These are phyloP conservation scores for Lichtheimia hyalospora DNA, from an alignment of 371 early-diverging fungal genomes.

Conservation along the genomic window DNA sequence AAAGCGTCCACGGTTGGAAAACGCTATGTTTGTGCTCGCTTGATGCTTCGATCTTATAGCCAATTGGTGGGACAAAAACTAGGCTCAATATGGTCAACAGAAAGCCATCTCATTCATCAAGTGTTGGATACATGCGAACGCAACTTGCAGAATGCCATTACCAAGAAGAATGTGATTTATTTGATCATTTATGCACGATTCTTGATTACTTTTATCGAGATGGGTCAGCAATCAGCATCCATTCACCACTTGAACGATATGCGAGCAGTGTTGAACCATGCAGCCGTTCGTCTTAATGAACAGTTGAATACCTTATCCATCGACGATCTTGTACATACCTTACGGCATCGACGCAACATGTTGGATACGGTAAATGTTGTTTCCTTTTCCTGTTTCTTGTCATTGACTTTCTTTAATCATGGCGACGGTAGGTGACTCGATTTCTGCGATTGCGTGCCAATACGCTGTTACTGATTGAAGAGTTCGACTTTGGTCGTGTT, in stretches of 20 bases:
- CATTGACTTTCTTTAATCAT: too few species aligned
- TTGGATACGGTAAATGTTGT: neutral
- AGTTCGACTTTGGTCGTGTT: neutral
- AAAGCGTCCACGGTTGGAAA: neutral
- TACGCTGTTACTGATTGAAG: neutral
- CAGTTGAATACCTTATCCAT: neutral
- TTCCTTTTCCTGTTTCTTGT: too few species aligned
- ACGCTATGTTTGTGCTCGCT: slow-evolving; percentile 3
- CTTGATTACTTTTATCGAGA: neutral
- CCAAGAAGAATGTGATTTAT: neutral
- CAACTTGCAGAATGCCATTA: neutral
- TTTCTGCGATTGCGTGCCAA: too few species aligned
- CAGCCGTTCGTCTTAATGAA: neutral
- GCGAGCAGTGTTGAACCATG: neutral
- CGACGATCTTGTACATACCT: neutral
- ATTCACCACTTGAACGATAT: neutral
- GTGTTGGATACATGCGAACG: slow-evolving; percentile 3
- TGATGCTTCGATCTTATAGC: slow-evolving; percentile 1
- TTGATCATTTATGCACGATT: slow-evolving; percentile 1
- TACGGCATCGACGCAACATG: neutral
- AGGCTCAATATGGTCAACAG: neutral
- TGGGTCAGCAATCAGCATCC: neutral
- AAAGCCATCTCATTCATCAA: neutral
- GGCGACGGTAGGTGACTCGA: too few species aligned
- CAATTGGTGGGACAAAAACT: neutral